A percentile compares a stretch with the other conserved stretches of the same genome.
phyloP scores from a whole-genome alignment of 495 filamentous ascomycete species.

The Penicillium simplicissimum region DNA sequence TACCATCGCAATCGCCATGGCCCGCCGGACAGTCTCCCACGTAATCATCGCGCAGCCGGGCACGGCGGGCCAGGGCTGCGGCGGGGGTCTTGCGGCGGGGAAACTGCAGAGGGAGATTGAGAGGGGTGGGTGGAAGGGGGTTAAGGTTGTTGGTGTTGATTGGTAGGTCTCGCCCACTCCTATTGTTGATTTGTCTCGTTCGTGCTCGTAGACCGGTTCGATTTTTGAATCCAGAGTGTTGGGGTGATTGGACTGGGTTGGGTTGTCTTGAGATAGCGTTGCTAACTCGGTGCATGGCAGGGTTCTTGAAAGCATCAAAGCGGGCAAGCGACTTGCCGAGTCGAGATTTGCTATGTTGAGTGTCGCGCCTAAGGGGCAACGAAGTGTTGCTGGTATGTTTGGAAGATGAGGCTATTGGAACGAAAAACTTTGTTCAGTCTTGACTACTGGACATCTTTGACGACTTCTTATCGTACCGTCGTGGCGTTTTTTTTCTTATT shows the following conservation, averaged over 20 bases:
- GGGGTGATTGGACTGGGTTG: neutral
- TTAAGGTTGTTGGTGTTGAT: constrained; percentile 83
- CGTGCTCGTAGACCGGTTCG: constrained; percentile 8
- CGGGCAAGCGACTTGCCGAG: constrained; percentile 73
- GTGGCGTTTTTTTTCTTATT: neutral
- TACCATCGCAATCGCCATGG: constrained; percentile 63
- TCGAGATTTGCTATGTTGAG: constrained; percentile 63
- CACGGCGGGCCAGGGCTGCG: constrained; percentile 50
- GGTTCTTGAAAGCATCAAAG: constrained; percentile 77
- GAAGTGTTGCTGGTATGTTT: constrained; percentile 59
- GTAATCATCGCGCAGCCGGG: constrained; percentile 71
- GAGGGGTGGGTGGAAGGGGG: constrained; percentile 53
- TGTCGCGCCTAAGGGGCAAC: constrained; percentile 59
- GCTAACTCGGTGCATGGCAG: constrained; percentile 35
- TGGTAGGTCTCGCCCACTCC: constrained; percentile 56
- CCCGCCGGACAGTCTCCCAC: constrained; percentile 76
- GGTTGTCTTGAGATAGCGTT: neutral
- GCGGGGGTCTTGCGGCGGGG: constrained; percentile 75
- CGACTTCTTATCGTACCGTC: neutral
- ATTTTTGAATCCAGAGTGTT: neutral
- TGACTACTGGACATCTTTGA: neutral
- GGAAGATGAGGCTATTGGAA: neutral
- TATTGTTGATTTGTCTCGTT: constrained; percentile 7
- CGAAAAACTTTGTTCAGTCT: neutral
- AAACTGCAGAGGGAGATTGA: constrained; percentile 85